Conservation (phyloP, 768 basidiomycete genomes). For the Chiua virens region DNA sequence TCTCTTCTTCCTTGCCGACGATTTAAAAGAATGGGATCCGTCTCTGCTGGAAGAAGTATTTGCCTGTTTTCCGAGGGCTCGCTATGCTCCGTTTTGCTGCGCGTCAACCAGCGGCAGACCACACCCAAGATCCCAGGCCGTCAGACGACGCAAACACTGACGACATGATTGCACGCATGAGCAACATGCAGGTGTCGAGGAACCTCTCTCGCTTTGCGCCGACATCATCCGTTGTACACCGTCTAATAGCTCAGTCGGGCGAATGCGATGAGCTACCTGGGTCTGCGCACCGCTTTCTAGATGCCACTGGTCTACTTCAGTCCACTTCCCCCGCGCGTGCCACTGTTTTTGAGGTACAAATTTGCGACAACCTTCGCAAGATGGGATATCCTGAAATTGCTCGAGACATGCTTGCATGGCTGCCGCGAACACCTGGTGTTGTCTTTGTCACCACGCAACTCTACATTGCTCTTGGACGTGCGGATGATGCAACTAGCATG, state of each 20-base stretch:
- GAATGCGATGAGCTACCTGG: constrained; percentile 50
- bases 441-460: constrained; percentile 72
- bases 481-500: constrained; percentile 69
- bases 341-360: constrained; percentile 64
- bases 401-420: constrained; percentile 67
- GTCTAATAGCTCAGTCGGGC: constrained; percentile 54
- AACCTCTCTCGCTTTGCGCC: constrained; percentile 46
- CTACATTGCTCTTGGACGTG: constrained; percentile 61
- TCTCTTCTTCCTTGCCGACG: constrained; percentile 69
- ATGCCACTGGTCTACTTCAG: constrained; percentile 62
- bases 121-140: constrained; percentile 29
- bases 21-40: constrained; percentile 63
- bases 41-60: constrained; percentile 70
- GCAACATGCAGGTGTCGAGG: constrained; percentile 70
- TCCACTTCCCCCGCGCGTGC: constrained; percentile 68
- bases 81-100: constrained; percentile 66
- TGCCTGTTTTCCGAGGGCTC: constrained; percentile 75
- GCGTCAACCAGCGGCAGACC: constrained; percentile 54
- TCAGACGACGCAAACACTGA: constrained; percentile 49
- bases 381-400: constrained; percentile 64
- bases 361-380: constrained; percentile 67
- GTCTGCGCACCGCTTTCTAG: constrained; percentile 71
- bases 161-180: constrained; percentile 62
- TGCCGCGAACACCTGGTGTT: constrained; percentile 76
- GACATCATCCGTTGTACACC: constrained; percentile 62